Base-by-base conservation (phyloP, 805 yeast genomes). In the Candida koratica region DNA sequence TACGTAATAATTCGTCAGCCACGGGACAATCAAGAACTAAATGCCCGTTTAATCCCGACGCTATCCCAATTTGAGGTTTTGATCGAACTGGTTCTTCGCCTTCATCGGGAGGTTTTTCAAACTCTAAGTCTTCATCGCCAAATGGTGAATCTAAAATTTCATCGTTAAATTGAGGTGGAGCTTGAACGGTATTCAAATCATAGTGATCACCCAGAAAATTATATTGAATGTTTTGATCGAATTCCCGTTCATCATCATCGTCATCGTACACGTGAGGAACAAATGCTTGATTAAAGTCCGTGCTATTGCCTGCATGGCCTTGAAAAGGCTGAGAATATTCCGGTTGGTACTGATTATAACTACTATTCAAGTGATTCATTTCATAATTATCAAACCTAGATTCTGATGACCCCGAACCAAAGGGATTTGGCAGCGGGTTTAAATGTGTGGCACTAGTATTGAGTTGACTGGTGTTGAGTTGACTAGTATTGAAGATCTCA, bases 11-110 rank as follows among this genome's bases (percentile, higher is more conserved):
- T 41, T 64, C 71, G 55, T 57, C 58, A 4, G 64, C 77, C 52
- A 51, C 68, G 36, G 69, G 78, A 52, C 72, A 66, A 44, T 67
- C 72, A 41, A 67, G 54, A 9, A 67, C 71, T 55, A 67, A 67
- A 45, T 67, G 68, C 12, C 73, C 73, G 38, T 67, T 61, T 38
- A 57, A 55, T 22, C 70, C 70, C 6, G 58, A 41, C 3, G 65
- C 65, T 17, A 53, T 40, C 13, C 63, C 60, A 18, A 56, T 55
- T 28, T 57, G 61, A 11, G 67, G 62, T 42, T 60, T 60, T 7
- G 55, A 49, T 32, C 61, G 45, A 4, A 49, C 46, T 20, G 57
- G 60, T 39, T 56, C 61, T 39, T 56, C 61, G 34, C 59, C 67
- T 29, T 55, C 57, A 19, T 48, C 59, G 4, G 68, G 69, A 5